Percentiles rank a stretch among this genome's conserved stretches.
phyloP scores from a whole-genome alignment of 208 protist species.

The Crithidia bombi region DNA sequence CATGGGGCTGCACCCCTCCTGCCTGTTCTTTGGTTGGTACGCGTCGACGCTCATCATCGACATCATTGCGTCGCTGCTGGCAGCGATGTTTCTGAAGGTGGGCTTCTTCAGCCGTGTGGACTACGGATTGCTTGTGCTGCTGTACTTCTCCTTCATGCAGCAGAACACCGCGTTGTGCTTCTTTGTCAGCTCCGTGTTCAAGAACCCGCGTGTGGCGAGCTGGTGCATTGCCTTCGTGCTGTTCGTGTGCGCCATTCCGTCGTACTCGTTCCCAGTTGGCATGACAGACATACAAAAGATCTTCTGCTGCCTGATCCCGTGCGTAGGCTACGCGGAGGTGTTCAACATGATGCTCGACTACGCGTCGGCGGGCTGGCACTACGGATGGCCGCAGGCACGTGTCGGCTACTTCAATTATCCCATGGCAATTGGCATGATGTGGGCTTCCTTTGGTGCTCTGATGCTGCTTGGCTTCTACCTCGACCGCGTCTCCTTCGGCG shows the following conservation, averaged over 20 bases:
- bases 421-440: slow-evolving; percentile 77
- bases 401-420: slow-evolving; percentile 54
- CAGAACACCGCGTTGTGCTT: slow-evolving; percentile 74
- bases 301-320: slow-evolving; percentile 57
- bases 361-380: slow-evolving; percentile 42
- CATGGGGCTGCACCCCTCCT: slow-evolving; percentile 83
- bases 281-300: slow-evolving; percentile 48
- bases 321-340: slow-evolving; percentile 56
- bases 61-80: slow-evolving; percentile 58
- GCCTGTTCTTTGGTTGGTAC: slow-evolving; percentile 78
- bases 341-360: slow-evolving; percentile 66
- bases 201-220: slow-evolving; percentile 71
- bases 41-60: slow-evolving; percentile 59
- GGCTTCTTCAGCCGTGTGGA: slow-evolving; percentile 63
- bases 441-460: slow-evolving; percentile 67
- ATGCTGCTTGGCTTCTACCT: slow-evolving; percentile 84
- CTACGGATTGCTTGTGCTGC: slow-evolving; percentile 66
- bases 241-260: slow-evolving; percentile 69
- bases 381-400: slow-evolving; percentile 44
- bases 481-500: slow-evolving; percentile 76
- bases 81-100: slow-evolving; percentile 57
- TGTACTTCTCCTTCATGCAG: slow-evolving; percentile 81
- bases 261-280: slow-evolving; percentile 71
- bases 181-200: slow-evolving; percentile 79
- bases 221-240: slow-evolving; percentile 69